These are phyloP conservation scores for Colletotrichum neosansevieriae DNA, from an alignment of 2,329 filamentous ascomycete species.

Conservation along the genomic window DNA sequence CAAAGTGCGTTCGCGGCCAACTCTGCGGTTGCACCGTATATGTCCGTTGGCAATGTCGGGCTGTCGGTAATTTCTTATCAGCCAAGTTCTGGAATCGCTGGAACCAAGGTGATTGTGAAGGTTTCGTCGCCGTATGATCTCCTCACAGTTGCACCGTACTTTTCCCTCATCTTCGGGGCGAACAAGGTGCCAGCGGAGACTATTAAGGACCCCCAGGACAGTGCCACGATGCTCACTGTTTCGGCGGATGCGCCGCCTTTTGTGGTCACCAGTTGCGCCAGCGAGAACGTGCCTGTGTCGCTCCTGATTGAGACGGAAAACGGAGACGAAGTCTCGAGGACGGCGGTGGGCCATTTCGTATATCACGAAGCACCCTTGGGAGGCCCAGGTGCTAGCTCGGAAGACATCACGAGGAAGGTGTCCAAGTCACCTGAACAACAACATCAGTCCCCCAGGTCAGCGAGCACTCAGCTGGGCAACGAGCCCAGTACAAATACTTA, in stretches of 20 bases:
- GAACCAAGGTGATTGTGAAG: conserved; percentile 79
- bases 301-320: conserved; percentile 64
- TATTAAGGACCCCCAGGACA: conserved; percentile 69
- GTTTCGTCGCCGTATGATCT: conserved; percentile 83
- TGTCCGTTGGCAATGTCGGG: conserved; percentile 59
- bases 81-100: conserved; percentile 75
- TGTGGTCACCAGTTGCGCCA: conserved; percentile 62
- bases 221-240: conserved; percentile 75
- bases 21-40: conserved; percentile 74
- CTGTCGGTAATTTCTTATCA: conserved; percentile 76
- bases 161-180: conserved; percentile 82
- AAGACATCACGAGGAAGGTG: conserved; percentile 55
- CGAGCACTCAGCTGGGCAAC: conserved; percentile 47
- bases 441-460: conserved; percentile 50
- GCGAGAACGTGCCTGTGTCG: conserved; percentile 66
- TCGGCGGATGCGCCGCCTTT: conserved; percentile 77
- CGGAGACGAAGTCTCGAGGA: conserved; percentile 66
- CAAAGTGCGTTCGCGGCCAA: conserved; percentile 70
- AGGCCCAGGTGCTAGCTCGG: conserved; percentile 51
- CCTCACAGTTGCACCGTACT: conserved; percentile 66
- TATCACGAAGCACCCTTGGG: conserved; percentile 52
- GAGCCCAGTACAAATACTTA: conserved; percentile 67
- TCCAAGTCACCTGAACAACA: conserved; percentile 60
- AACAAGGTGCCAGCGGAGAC: conserved; percentile 75
- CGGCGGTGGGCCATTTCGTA: conserved; percentile 59